These are phyloP conservation scores for Starmerella ratchasimensis DNA, from an alignment of 805 yeast genomes.

Conservation along the genomic window DNA sequence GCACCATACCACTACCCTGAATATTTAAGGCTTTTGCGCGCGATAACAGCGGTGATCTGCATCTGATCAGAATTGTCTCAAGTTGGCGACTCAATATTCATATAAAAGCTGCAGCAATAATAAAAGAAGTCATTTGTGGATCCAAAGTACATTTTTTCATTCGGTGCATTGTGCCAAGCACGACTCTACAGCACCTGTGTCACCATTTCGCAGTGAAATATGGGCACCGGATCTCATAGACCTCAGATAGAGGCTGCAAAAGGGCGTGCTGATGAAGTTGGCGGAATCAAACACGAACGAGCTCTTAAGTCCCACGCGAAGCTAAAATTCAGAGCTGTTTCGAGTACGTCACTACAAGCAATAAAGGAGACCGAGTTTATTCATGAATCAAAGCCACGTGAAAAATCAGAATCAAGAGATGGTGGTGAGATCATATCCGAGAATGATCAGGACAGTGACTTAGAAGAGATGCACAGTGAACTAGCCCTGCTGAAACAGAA, in stretches of 20 bases:
- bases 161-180: too few relatives aligned
- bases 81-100: too few relatives aligned
- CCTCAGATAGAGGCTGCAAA: slow-evolving; percentile 20
- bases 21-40: too few relatives aligned
- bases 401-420: neutral
- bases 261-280: slow-evolving; percentile 12
- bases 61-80: too few relatives aligned
- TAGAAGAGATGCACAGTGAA: slow-evolving; percentile 12
- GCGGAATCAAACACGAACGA: slow-evolving; percentile 18
- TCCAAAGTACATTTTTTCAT: too few relatives aligned
- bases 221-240: slow-evolving; percentile 19
- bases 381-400: neutral
- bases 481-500: slow-evolving; percentile 6
- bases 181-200: too few relatives aligned
- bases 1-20: too few relatives aligned
- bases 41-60: too few relatives aligned
- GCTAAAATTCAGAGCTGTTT: slow-evolving; percentile 13
- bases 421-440: neutral
- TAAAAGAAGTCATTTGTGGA: too few relatives aligned
- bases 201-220: too few relatives aligned
- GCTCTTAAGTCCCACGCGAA: slow-evolving; percentile 17
- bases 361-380: neutral
- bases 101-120: too few relatives aligned
- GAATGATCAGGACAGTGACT: slow-evolving; percentile 4
- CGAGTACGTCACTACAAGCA: too few relatives aligned